phyloP scores from a whole-genome alignment of 2,329 filamentous ascomycete genomes.

The Rugonectria rugulosa region DNA sequence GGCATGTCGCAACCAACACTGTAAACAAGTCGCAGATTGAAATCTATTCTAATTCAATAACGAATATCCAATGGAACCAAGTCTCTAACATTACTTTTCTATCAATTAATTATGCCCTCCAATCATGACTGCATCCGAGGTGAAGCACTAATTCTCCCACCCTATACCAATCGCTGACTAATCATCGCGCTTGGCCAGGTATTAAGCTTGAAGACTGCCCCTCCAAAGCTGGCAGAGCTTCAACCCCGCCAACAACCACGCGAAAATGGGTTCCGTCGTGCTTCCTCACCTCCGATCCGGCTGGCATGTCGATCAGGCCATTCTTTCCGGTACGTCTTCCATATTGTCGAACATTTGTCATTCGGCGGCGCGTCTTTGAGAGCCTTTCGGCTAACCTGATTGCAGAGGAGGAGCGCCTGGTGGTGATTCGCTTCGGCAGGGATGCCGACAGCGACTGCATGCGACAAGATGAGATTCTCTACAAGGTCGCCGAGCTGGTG shows the following conservation, averaged over 20 bases:
- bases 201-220: neutral
- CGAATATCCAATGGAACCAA: no score
- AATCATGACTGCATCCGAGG: no score
- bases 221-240: neutral
- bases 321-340: constrained; percentile 55
- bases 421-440: constrained; percentile 92
- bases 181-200: no score
- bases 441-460: constrained; percentile 80
- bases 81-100: no score
- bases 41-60: no score
- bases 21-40: no score
- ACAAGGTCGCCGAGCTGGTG: constrained; percentile 89
- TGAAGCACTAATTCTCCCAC: no score
- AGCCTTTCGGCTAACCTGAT: neutral
- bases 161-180: neutral
- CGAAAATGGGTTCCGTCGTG: constrained; percentile 80
- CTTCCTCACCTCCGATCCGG: constrained; percentile 89
- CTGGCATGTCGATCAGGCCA: constrained; percentile 99
- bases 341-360: neutral
- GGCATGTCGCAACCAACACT: no score
- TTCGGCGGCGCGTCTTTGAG: no score
- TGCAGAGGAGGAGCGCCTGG: constrained; percentile 85
- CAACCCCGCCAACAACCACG: neutral
- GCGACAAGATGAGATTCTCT: constrained; percentile 89
- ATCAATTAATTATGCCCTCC: no score